Conservation (phyloP, 2,329 filamentous ascomycete genomes). For the Cladosporium sp. region DNA sequence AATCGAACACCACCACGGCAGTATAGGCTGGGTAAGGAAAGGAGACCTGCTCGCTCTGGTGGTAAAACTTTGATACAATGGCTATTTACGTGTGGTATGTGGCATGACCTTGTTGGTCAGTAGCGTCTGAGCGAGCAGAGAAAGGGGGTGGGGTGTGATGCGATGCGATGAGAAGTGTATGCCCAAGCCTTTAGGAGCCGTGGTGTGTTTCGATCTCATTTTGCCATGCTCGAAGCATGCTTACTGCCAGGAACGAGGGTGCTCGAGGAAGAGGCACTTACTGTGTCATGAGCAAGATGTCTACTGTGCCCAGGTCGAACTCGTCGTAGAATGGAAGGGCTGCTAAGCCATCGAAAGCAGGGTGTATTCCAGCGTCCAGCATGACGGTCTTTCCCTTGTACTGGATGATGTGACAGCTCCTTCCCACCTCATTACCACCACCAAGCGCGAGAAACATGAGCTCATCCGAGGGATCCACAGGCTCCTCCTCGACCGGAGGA, state of each 20-base stretch:
- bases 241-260: slow-evolving; percentile 4
- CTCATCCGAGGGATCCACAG: slow-evolving; percentile 89
- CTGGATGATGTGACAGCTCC: slow-evolving; percentile 96
- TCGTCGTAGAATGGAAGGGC: slow-evolving; percentile 97
- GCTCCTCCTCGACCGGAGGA: slow-evolving; percentile 70
- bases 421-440: slow-evolving; percentile 93
- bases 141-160: background rate
- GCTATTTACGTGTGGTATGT: slow-evolving; percentile 32
- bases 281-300: slow-evolving; percentile 98
- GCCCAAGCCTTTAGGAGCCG: slow-evolving; percentile 1
- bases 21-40: slow-evolving; percentile 16
- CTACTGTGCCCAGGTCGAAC: slow-evolving; percentile 95
- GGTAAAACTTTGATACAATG: slow-evolving; percentile 34
- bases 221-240: slow-evolving; percentile 6
- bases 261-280: slow-evolving; percentile 60
- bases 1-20: slow-evolving; percentile 9
- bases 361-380: slow-evolving; percentile 97
- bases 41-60: slow-evolving; percentile 9
- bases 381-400: slow-evolving; percentile 99
- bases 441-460: slow-evolving; percentile 91
- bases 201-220: background rate
- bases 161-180: background rate
- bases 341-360: slow-evolving; percentile 90
- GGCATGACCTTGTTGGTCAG: slow-evolving; percentile 9
- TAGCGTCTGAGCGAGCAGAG: slow-evolving; percentile 3